These are phyloP conservation scores for Bipolaris cookei DNA, from an alignment of 2,329 filamentous ascomycete species.

Conservation along the genomic window DNA sequence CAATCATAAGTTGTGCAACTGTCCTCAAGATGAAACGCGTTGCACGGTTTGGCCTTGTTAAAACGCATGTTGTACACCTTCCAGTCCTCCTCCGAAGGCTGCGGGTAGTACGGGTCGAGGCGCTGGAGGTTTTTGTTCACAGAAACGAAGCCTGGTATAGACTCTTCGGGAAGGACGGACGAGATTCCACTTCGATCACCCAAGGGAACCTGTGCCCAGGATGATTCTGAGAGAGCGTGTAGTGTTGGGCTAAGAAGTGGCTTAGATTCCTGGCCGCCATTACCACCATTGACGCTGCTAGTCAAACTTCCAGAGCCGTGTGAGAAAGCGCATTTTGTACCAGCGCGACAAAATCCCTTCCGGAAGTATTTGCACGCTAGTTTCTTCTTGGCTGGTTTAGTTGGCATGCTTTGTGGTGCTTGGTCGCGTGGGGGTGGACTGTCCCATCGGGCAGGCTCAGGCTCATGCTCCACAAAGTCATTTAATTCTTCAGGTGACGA, in stretches of 20 bases:
- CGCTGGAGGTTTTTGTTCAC: slow-evolving; percentile 57
- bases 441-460: slow-evolving; percentile 11
- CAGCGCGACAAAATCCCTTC: slow-evolving; percentile 35
- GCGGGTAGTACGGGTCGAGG: slow-evolving; percentile 53
- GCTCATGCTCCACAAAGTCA: slow-evolving; percentile 13
- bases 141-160: slow-evolving; percentile 46
- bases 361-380: slow-evolving; percentile 32
- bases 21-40: slow-evolving; percentile 55
- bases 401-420: background rate
- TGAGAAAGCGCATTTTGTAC: slow-evolving; percentile 30
- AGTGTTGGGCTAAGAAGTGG: background rate
- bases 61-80: slow-evolving; percentile 48
- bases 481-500: slow-evolving; percentile 6
- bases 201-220: background rate
- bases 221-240: background rate
- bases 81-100: slow-evolving; percentile 49
- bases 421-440: slow-evolving; percentile 3
- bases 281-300: background rate
- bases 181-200: slow-evolving; percentile 23
- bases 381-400: background rate
- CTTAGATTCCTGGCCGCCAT: background rate
- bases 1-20: slow-evolving; percentile 48
- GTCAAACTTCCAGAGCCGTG: slow-evolving; percentile 16
- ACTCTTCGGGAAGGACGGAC: slow-evolving; percentile 21
- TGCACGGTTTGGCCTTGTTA: slow-evolving; percentile 55